phyloP scores from a whole-genome alignment of 2,329 filamentous ascomycete species.

The Aspergillus cejpii region DNA sequence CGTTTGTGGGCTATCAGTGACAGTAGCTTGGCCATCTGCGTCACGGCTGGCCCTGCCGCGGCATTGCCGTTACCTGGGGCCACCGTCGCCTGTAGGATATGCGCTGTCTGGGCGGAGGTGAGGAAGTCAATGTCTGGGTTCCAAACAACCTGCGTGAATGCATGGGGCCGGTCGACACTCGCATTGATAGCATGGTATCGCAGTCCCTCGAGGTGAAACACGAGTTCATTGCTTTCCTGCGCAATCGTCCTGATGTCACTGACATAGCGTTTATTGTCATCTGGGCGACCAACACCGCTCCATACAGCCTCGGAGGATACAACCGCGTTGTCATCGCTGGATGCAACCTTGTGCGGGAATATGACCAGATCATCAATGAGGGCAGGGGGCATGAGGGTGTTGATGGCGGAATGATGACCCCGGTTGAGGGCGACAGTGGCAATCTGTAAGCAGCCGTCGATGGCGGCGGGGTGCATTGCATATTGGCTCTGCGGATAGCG shows the following conservation, averaged over 20 bases:
- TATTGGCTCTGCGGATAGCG: neutral
- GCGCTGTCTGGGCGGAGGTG: neutral
- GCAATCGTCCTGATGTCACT: neutral
- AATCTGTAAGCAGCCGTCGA: constrained; percentile 5
- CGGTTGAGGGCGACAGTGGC: neutral
- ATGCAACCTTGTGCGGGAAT: constrained; percentile 3
- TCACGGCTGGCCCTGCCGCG: neutral
- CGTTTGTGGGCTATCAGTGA: neutral
- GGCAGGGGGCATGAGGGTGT: constrained; percentile 3
- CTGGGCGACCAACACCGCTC: constrained; percentile 1
- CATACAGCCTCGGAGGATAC: neutral
- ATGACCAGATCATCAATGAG: constrained; percentile 7
- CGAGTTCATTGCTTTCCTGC: neutral
- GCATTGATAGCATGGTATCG: constrained; percentile 2
- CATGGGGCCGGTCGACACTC: constrained; percentile 1
- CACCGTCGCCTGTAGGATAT: neutral
- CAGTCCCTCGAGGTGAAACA: constrained; percentile 5
- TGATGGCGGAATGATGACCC: constrained; percentile 2
- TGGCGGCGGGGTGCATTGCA: constrained; percentile 1
- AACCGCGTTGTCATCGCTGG: constrained; percentile 2
- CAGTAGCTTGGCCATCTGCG: neutral
- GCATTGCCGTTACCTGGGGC: neutral
- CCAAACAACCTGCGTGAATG: constrained; percentile 2
- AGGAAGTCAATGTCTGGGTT: constrained; percentile 6
- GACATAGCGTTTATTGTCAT: constrained; percentile 3